phyloP scores from a whole-genome alignment of 805 yeast species.

The Candida vaughaniae region DNA sequence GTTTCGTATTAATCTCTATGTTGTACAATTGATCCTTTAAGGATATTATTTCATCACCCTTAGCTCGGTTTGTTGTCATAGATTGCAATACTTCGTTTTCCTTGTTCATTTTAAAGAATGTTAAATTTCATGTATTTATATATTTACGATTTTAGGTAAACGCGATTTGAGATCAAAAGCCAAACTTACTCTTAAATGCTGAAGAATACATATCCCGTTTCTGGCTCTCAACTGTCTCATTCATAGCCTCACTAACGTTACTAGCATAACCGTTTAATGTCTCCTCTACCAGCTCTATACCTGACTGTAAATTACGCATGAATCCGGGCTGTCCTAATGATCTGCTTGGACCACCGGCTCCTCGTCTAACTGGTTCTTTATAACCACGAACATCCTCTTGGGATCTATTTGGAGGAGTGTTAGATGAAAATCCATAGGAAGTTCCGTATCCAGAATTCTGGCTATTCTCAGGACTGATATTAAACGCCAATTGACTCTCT shows the following conservation, averaged over 20 bases:
- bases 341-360: conserved; percentile 30
- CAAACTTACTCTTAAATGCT: conserved; percentile 53
- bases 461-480: conserved; percentile 46
- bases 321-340: conserved; percentile 43
- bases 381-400: conserved; percentile 31
- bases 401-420: conserved; percentile 4
- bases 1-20: conserved; percentile 34
- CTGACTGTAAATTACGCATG: conserved; percentile 49
- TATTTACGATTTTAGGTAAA: conserved; percentile 5
- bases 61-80: too few species aligned
- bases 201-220: conserved; percentile 51
- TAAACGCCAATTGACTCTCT: conserved; percentile 56
- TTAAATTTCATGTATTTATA: too few species aligned
- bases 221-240: conserved; percentile 48
- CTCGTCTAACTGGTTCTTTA: conserved; percentile 47
- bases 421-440: conserved; percentile 11
- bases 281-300: conserved; percentile 54
- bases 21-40: conserved; percentile 1
- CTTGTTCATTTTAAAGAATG: neutral
- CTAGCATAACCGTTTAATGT: conserved; percentile 58
- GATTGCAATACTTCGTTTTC: too few species aligned
- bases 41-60: too few species aligned
- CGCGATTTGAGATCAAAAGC: conserved; percentile 31
- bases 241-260: conserved; percentile 51
- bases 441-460: conserved; percentile 32